These are phyloP conservation scores for Leccinum arenicola DNA, from an alignment of 768 basidiomycete species.

Conservation along the genomic window DNA sequence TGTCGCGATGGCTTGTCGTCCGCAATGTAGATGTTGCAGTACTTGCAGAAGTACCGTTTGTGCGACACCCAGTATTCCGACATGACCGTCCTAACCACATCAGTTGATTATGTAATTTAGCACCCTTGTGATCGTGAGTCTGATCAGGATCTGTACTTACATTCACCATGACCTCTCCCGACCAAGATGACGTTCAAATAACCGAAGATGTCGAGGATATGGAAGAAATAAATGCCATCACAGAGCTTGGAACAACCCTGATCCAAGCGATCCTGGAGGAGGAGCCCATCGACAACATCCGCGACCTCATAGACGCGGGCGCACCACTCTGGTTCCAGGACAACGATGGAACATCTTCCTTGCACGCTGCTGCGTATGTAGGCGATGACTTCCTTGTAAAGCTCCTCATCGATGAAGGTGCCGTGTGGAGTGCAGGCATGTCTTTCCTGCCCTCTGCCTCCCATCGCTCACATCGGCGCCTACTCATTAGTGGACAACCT, in stretches of 20 bases:
- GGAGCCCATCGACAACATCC: conserved; percentile 43
- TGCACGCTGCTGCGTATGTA: conserved; percentile 84
- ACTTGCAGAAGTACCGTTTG: conserved; percentile 93
- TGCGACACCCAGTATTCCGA: conserved; percentile 92
- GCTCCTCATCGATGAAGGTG: conserved; percentile 74
- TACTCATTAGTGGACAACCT: conserved; percentile 62
- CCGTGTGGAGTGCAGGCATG: conserved; percentile 86
- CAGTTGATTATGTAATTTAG: conserved; percentile 16
- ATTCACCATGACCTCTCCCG: background rate
- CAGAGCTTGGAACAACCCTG: conserved; percentile 55
- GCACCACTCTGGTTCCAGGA: conserved; percentile 92
- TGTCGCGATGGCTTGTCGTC: conserved; percentile 91
- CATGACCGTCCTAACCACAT: conserved; percentile 42
- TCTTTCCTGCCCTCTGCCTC: conserved; percentile 1
- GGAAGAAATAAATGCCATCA: conserved; percentile 44
- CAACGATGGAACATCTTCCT: conserved; percentile 73
- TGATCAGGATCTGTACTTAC: background rate
- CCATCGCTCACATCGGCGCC: background rate
- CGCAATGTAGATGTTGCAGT: conserved; percentile 95
- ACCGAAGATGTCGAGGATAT: conserved; percentile 29
- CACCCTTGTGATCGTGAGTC: background rate
- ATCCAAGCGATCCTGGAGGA: conserved; percentile 55
- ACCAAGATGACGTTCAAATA: conserved; percentile 12
- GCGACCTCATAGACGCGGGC: conserved; percentile 54
- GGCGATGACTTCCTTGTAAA: conserved; percentile 64